Evolutionary conservation across 352 stramenopile species (phyloP), one percentile per base, ranked within the genome.

Genomic region (Phytophthora fragariaefolia): DNA sequence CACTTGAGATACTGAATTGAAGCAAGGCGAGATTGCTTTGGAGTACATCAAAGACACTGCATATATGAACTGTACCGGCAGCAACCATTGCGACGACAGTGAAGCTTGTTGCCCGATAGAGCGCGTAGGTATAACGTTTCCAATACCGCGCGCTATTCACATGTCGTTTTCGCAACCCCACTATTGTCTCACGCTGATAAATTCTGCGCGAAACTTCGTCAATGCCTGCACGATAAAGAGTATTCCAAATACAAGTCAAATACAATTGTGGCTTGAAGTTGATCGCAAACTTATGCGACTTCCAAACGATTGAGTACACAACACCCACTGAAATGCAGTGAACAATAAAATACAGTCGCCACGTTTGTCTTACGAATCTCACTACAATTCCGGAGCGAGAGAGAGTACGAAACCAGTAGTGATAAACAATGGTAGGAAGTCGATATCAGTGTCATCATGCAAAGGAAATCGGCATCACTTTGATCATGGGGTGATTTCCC

Each of bases 391-490:
- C 17, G 36, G 15, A n/a, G 36, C 6, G 36, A 45, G 7, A 45
- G 36, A 7, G 15, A 7, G 15, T 45, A 45, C 36, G 36, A 15
- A 15, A 15, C 36, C 36, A 45, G 15, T 20, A 45, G 9, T 18
- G 36, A 45, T 18, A 45, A 26, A 54, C 15, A 4, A 38, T 63
- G 46, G 22, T 26, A 47, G 3, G 42, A 52, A 2, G 55, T 63
- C 15, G 55, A 23, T 4, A 48, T 23, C 27, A 52, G 18, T 17
- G 15, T 12, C 12, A 30, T 63, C 45, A 54, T 40, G 17, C 42
- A 26, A 23, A 54, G 23, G 10, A 63, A 43, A n/a, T 63, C 55
- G 8, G 24, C 55, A 20, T 63, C 45, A n/a, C n/a, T n/a, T n/a
- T n/a, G n/a, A n/a, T n/a, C n/a, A n/a, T 13, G 55, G 40, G 55